Conservation (phyloP, 2,329 filamentous ascomycete genomes). For the Lecanicillium sp. region DNA sequence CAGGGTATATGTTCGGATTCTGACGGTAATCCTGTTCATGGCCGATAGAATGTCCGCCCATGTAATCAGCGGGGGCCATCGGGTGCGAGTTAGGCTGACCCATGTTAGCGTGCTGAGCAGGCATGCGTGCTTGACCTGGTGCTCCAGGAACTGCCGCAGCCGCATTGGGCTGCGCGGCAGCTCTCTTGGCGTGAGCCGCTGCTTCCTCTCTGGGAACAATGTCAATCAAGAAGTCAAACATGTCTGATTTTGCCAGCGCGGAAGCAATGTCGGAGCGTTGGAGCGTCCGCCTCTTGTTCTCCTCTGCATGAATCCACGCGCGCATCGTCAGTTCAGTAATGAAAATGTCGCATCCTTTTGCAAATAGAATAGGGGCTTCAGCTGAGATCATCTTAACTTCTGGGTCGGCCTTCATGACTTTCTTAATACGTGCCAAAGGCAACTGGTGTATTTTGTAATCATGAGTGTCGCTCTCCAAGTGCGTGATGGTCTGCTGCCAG, state of each 20-base stretch:
- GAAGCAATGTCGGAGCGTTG: constrained; percentile 96
- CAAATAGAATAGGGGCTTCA: constrained; percentile 94
- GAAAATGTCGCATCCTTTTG: constrained; percentile 98
- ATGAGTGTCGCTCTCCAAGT: constrained; percentile 89
- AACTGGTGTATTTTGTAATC: constrained; percentile 98
- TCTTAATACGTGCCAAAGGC: constrained; percentile 96
- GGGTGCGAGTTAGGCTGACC: constrained; percentile 46
- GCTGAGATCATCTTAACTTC: constrained; percentile 99
- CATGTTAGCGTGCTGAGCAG: constrained; percentile 41
- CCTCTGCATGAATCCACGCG: constrained; percentile 98
- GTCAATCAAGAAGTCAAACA: constrained; percentile 99
- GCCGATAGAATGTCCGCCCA: constrained; percentile 55
- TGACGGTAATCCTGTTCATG: constrained; percentile 74
- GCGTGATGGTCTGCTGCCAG: constrained; percentile 97
- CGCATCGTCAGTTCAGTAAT: constrained; percentile 99
- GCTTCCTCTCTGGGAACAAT: constrained; percentile 96
- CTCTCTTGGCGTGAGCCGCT: constrained; percentile 73
- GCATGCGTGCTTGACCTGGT: constrained; percentile 40
- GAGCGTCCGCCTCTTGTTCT: constrained; percentile 93
- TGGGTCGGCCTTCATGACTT: constrained; percentile 99
- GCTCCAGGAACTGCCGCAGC: constrained; percentile 37
- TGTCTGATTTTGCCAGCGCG: constrained; percentile 92
- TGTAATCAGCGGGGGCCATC: constrained; percentile 56
- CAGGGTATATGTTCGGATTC: constrained; percentile 73
- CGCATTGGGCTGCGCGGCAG: constrained; percentile 42